phyloP scores from a whole-genome alignment of 148 eudicot species.

The Pharnaceum exiguum region DNA sequence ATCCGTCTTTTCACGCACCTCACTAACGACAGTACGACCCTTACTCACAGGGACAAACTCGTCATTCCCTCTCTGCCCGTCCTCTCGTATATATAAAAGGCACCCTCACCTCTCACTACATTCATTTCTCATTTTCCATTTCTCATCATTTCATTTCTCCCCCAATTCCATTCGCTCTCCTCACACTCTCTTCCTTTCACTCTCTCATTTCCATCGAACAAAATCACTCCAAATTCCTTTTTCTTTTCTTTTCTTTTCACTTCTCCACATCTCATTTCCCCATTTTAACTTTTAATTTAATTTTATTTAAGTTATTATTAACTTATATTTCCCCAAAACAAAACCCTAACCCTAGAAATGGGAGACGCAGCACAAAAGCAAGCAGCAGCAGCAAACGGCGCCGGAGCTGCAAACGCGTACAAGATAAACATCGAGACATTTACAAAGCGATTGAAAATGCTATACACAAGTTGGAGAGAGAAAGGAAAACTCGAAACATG shows the following conservation, averaged over 20 bases:
- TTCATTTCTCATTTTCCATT: slow-evolving; percentile 1
- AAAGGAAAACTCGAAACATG: slow-evolving; percentile 50
- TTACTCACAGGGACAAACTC: no score
- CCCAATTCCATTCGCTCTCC: slow-evolving; percentile 14
- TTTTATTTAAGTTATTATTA: neutral
- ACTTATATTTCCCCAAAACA: slow-evolving; percentile 1
- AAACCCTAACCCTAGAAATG: slow-evolving; percentile 57
- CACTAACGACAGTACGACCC: slow-evolving; percentile 8
- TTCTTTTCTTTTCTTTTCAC: neutral
- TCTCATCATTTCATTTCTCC: slow-evolving; percentile 6
- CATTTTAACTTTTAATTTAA: neutral
- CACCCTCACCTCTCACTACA: neutral
- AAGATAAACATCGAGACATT: slow-evolving; percentile 50
- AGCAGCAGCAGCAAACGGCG: slow-evolving; percentile 19
- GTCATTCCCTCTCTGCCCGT: neutral
- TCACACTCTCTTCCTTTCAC: neutral
- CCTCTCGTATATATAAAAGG: neutral
- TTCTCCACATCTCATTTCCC: neutral
- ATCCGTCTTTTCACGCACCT: neutral
- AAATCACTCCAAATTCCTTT: slow-evolving; percentile 6
- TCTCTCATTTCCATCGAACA: slow-evolving; percentile 4
- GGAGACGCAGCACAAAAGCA: slow-evolving; percentile 34
- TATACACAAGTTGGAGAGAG: slow-evolving; percentile 61
- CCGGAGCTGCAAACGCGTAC: slow-evolving; percentile 32
- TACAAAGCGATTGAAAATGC: slow-evolving; percentile 38